Percentiles rank a stretch among this genome's conserved stretches.
These are phyloP conservation scores for Zymoseptoria passerinii DNA, from an alignment of 2,329 filamentous ascomycete species.

Conservation along the genomic window DNA sequence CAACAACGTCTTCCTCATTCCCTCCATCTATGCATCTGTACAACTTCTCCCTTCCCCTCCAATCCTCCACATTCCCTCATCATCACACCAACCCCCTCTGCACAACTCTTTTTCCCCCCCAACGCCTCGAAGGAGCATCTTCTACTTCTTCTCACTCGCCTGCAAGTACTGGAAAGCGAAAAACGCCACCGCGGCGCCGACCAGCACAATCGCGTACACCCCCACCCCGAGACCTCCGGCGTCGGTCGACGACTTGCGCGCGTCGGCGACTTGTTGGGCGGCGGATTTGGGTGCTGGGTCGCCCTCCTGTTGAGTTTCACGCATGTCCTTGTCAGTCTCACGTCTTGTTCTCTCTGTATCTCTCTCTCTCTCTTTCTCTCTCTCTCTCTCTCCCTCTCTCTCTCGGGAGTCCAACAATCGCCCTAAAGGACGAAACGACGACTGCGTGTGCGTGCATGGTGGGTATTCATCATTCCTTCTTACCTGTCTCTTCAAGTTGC, in stretches of 20 bases:
- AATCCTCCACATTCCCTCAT: neutral
- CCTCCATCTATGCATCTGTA: neutral
- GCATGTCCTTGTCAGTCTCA: neutral
- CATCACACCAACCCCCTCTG: neutral
- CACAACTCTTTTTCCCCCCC: too few relatives aligned
- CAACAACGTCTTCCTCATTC: neutral
- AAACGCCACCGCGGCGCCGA: constrained; percentile 71
- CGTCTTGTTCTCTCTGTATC: neutral
- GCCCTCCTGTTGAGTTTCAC: constrained; percentile 51
- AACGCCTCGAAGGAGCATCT: neutral
- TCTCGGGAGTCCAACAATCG: too few relatives aligned
- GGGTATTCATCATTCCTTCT: too few relatives aligned
- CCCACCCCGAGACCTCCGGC: constrained; percentile 59
- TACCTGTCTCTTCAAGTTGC: constrained; percentile 71
- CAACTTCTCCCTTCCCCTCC: neutral
- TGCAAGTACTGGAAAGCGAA: constrained; percentile 80
- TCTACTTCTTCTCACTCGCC: constrained; percentile 37
- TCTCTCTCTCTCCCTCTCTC: too few relatives aligned
- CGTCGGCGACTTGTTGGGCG: constrained; percentile 42
- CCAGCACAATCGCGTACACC: constrained; percentile 70
- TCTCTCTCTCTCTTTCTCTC: too few relatives aligned
- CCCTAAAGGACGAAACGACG: too few relatives aligned
- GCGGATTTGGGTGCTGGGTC: constrained; percentile 65
- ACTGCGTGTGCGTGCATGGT: too few relatives aligned
- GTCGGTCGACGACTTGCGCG: constrained; percentile 37